These are phyloP conservation scores for Cocos nucifera DNA, from an alignment of 176 grass and related monocot genomes.

Conservation along the genomic window DNA sequence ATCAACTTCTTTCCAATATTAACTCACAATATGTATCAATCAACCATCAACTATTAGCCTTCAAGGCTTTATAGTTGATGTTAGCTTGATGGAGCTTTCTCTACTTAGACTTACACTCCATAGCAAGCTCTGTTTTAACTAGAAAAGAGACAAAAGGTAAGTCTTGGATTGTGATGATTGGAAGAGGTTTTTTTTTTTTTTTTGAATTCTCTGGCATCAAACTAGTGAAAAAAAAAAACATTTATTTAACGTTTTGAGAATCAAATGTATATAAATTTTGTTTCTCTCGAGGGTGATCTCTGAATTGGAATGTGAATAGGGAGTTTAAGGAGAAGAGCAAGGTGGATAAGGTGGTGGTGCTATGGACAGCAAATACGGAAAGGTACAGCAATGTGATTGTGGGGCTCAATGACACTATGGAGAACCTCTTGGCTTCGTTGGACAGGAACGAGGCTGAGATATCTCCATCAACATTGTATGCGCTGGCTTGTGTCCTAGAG, in stretches of 20 bases:
- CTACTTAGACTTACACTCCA: too few relatives aligned
- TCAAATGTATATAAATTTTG: too few relatives aligned
- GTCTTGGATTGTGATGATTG: too few relatives aligned
- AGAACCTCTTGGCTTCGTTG: constrained; percentile 69
- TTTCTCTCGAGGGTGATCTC: too few relatives aligned
- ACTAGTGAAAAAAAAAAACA: too few relatives aligned
- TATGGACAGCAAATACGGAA: constrained; percentile 97
- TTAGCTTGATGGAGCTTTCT: too few relatives aligned
- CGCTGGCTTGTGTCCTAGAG: constrained; percentile 77
- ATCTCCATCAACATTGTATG: constrained; percentile 72
- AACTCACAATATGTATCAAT: neutral
- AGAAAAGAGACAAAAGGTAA: too few relatives aligned
- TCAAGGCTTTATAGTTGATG: too few relatives aligned
- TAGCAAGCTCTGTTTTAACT: too few relatives aligned
- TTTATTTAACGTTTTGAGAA: too few relatives aligned
- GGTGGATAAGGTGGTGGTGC: constrained; percentile 78
- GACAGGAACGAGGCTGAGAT: constrained; percentile 77
- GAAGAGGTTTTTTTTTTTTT: too few relatives aligned
- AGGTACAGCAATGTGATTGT: constrained; percentile 70
- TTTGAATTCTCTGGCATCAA: too few relatives aligned
- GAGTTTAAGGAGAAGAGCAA: constrained; percentile 95
- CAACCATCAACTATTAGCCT: neutral
- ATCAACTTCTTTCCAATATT: neutral
- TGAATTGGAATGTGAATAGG: constrained; percentile 18
- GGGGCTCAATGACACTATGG: constrained; percentile 80